Evolutionary conservation across 2,329 filamentous ascomycete genomes (phyloP).

Genomic region (Aspergillus sp.): DNA sequence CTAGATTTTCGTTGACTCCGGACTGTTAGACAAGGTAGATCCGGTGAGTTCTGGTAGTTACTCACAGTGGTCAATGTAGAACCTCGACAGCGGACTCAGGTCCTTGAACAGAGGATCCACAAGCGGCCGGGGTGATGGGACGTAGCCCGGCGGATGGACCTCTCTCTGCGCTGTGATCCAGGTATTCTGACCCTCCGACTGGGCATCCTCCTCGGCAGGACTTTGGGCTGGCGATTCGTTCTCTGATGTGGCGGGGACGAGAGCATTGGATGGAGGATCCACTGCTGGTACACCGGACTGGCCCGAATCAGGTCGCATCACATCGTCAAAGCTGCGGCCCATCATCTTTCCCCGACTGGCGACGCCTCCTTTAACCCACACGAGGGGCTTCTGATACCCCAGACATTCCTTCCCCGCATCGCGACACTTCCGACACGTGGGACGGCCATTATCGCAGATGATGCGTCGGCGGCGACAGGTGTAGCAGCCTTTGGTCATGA

Average conservation of each 20-base stretch:
- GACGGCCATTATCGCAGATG: slow-evolving; percentile 42
- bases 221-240: background rate
- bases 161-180: slow-evolving; percentile 2
- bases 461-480: slow-evolving; percentile 45
- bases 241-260: background rate
- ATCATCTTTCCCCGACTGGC: slow-evolving; percentile 50
- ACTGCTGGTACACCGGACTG: slow-evolving; percentile 1
- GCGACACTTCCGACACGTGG: slow-evolving; percentile 42
- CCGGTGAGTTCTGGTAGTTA: background rate
- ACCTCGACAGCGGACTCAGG: slow-evolving; percentile 41
- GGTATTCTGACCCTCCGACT: background rate
- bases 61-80: slow-evolving; percentile 48
- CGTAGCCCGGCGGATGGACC: slow-evolving; percentile 11
- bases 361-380: slow-evolving; percentile 43
- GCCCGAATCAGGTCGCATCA: slow-evolving; percentile 10
- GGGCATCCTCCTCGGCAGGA: background rate
- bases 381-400: slow-evolving; percentile 42
- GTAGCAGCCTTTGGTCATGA: slow-evolving; percentile 43
- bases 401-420: slow-evolving; percentile 43
- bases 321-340: slow-evolving; percentile 50
- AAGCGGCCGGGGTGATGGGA: slow-evolving; percentile 38
- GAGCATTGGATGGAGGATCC: background rate
- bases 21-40: slow-evolving; percentile 14
- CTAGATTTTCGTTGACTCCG: slow-evolving; percentile 38
- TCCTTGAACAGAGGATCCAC: slow-evolving; percentile 49